phyloP scores from a whole-genome alignment of 1,139 yeast species.

The Schwanniomyces etchellsii region DNA sequence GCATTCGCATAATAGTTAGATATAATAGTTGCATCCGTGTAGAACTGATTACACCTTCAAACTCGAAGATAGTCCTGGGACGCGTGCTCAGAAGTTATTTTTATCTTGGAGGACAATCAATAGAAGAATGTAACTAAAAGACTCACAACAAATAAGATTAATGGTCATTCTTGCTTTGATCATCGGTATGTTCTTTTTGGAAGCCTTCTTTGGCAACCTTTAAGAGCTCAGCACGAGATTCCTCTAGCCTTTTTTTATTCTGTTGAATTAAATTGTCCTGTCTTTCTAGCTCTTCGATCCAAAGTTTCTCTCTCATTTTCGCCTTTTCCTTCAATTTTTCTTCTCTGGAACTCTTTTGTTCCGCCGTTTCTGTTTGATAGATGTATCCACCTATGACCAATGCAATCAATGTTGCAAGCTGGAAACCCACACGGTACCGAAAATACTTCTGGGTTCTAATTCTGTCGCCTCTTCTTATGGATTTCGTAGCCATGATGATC shows the following conservation, averaged over 20 bases:
- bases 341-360: constrained; percentile 48
- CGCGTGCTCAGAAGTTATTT: no score
- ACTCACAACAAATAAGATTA: no score
- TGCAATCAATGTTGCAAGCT: constrained; percentile 76
- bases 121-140: no score
- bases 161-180: no score
- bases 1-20: no score
- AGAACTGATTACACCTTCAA: no score
- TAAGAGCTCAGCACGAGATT: constrained; percentile 32
- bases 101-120: no score
- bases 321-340: constrained; percentile 69
- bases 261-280: constrained; percentile 70
- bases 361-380: constrained; percentile 42
- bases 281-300: constrained; percentile 89
- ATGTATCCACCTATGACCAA: constrained; percentile 72
- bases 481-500: constrained; percentile 69
- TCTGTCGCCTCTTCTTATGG: constrained; percentile 68
- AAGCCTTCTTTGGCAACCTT: constrained; percentile 40
- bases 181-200: no score
- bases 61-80: no score
- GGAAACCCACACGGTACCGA: constrained; percentile 85
- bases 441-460: constrained; percentile 79
- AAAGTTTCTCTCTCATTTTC: constrained; percentile 71
- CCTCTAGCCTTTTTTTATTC: constrained; percentile 45
- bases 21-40: no score